Evolutionary conservation across 2,329 filamentous ascomycete genomes (phyloP).

Genomic region (Blastomyces parvus): DNA sequence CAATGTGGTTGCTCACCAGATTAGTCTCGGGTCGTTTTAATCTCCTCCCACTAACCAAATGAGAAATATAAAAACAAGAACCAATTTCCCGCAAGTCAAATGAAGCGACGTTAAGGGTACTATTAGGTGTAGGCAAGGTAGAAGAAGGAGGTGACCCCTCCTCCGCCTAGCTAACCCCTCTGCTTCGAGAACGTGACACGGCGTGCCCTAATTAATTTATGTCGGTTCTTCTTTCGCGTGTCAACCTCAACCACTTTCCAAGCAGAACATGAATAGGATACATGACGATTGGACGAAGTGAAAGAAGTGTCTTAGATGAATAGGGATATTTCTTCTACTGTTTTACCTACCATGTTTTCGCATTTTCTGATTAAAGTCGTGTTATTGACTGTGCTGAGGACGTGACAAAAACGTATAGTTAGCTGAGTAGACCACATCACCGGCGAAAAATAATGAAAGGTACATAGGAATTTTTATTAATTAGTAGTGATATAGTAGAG

Average conservation of each 20-base stretch:
- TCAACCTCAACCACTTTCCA: not conserved
- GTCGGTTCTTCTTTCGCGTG: not conserved
- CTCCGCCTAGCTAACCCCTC: not conserved
- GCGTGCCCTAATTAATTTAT: slow-evolving; percentile 2
- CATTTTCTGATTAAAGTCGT: not conserved
- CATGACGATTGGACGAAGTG: not conserved
- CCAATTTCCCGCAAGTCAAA: not conserved
- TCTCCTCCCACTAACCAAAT: not conserved
- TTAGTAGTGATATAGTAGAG: not conserved
- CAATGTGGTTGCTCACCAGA: not conserved
- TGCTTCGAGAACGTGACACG: not conserved
- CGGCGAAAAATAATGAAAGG: not conserved
- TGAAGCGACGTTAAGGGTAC: not conserved
- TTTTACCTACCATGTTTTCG: not conserved
- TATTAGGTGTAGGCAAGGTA: too few relatives aligned
- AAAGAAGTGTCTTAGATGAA: not conserved
- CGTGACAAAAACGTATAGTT: not conserved
- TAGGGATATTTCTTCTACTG: not conserved
- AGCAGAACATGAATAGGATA: not conserved
- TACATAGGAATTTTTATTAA: not conserved
- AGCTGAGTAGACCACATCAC: not conserved
- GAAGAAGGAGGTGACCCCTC: not conserved
- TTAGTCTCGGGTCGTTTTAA: not conserved
- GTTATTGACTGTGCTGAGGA: not conserved
- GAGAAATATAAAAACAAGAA: not conserved